Base-by-base conservation (phyloP, 768 basidiomycete species). In the Daedaleopsis nitida region DNA sequence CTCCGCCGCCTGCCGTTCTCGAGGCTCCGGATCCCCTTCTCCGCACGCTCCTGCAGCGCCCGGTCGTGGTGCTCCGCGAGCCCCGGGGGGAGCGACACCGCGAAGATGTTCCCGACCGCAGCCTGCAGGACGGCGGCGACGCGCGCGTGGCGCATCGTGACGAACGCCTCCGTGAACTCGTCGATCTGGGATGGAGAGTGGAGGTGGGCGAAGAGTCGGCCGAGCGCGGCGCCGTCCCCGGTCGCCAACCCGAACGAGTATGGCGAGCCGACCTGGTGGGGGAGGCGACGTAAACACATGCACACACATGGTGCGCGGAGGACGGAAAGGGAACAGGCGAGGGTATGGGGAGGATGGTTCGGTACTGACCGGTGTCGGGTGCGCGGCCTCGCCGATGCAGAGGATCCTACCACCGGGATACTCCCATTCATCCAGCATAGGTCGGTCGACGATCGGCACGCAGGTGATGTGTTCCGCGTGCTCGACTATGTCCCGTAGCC, bases 191-290 rank as follows among this genome's bases (percentile, higher is more conserved):
- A 63, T 3, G 55, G 55, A 9, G 58, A 44, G 60, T 66, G 64
- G 12, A 74, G 62, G 54, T 74, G 68, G 32, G 64, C 56, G 69
- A 76, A 76, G 23, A 77, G 69, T 49, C 70, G 69, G 34, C 73
- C 74, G 52, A 77, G 70, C 9, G 71, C 67, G 1, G 70, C 73
- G 5, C 69, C 74, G 64, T 77, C 76, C 53, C 73, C 71, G 10
- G 69, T 60, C 0, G 71, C 68, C 63, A 74, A 65, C 16, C 64
- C 68, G 53, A 60, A 45, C 23, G 62, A 27, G 53, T 62, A 65
- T 50, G 58, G 7, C 3, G 63, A 62, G 13, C 63, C 63, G 32
- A 47, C 44, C 63, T 63, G 58, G 13, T 23, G 9, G 19, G 4
- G 0, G 23, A 24, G 21, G 11, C 12, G 6, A 37, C 13, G n/a